A percentile compares a stretch with the other conserved stretches of the same genome.
Conservation (phyloP, 768 basidiomycete species). For the Trametes elegans region DNA sequence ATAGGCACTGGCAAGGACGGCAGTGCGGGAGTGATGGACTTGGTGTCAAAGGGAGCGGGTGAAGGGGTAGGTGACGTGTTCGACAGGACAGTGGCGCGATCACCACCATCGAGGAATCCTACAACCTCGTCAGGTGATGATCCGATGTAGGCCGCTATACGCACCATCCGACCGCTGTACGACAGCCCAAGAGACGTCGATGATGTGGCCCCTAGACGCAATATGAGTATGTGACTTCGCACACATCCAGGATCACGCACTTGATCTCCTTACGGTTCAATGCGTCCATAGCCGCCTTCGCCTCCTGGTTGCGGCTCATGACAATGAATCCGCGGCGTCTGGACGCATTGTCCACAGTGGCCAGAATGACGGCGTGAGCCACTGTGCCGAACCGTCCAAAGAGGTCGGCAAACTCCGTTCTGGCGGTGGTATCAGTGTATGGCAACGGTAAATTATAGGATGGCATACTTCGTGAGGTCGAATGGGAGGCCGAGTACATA, state of each 20-base stretch:
- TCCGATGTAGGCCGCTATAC: not conserved
- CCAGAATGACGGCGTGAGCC: conserved; percentile 75
- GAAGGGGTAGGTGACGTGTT: conserved; percentile 38
- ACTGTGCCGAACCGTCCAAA: conserved; percentile 70
- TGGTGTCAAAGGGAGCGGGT: conserved; percentile 25
- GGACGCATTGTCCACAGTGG: conserved; percentile 81
- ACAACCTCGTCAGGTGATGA: conserved; percentile 1
- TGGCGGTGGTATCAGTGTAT: too few species aligned
- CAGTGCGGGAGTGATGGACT: conserved; percentile 27
- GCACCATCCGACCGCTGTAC: conserved; percentile 82
- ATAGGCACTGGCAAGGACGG: conserved; percentile 22
- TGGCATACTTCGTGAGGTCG: conserved; percentile 67
- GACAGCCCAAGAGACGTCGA: conserved; percentile 86
- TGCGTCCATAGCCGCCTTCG: conserved; percentile 61
- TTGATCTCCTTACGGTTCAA: conserved; percentile 70
- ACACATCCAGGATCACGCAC: conserved; percentile 34
- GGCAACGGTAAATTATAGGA: not conserved
- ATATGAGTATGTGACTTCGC: conserved; percentile 4
- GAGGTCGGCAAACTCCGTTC: conserved; percentile 51
- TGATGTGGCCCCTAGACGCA: conserved; percentile 57
- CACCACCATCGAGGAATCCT: conserved; percentile 83
- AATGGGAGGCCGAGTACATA: conserved; percentile 85
- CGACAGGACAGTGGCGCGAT: conserved; percentile 65
- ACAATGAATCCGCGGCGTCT: conserved; percentile 82
- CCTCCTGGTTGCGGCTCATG: conserved; percentile 73